phyloP scores from a whole-genome alignment of 2,329 filamentous ascomycete genomes.

The Penicillium sclerotiorum region DNA sequence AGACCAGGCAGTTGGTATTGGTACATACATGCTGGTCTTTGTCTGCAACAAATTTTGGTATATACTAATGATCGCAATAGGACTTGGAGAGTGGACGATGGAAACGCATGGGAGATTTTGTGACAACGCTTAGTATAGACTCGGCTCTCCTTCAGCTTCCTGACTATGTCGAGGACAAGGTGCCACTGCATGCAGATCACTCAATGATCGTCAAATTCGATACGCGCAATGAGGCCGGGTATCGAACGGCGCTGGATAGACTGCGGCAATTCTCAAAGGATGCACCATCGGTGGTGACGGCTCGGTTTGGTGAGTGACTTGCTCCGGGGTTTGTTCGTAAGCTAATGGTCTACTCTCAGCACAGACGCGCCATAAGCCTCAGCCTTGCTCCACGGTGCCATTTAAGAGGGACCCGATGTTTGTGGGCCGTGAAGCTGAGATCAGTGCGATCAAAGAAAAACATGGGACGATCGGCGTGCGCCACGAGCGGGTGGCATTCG shows the following conservation, averaged over 20 bases:
- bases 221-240: slow-evolving; percentile 4
- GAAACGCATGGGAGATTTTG: slow-evolving; percentile 9
- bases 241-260: slow-evolving; percentile 7
- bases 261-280: slow-evolving; percentile 6
- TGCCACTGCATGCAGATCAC: slow-evolving; percentile 12
- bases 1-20: slow-evolving; percentile 22
- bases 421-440: slow-evolving; percentile 10
- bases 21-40: slow-evolving; percentile 15
- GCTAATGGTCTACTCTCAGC: background rate
- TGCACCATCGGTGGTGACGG: slow-evolving; percentile 7
- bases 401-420: slow-evolving; percentile 16
- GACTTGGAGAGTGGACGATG: slow-evolving; percentile 7
- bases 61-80: slow-evolving; percentile 2
- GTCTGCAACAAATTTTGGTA: background rate
- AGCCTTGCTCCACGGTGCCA: slow-evolving; percentile 13
- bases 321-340: background rate
- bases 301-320: slow-evolving; percentile 9
- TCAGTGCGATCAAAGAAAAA: slow-evolving; percentile 13
- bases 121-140: slow-evolving; percentile 7
- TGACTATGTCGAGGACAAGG: slow-evolving; percentile 12
- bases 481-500: slow-evolving; percentile 14
- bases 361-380: slow-evolving; percentile 6
- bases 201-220: slow-evolving; percentile 14
- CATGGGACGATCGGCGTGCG: slow-evolving; percentile 5
- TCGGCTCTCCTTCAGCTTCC: slow-evolving; percentile 14